Evolutionary conservation across 805 yeast species (phyloP).

Genomic region (Yamadazyma nakazawae): DNA sequence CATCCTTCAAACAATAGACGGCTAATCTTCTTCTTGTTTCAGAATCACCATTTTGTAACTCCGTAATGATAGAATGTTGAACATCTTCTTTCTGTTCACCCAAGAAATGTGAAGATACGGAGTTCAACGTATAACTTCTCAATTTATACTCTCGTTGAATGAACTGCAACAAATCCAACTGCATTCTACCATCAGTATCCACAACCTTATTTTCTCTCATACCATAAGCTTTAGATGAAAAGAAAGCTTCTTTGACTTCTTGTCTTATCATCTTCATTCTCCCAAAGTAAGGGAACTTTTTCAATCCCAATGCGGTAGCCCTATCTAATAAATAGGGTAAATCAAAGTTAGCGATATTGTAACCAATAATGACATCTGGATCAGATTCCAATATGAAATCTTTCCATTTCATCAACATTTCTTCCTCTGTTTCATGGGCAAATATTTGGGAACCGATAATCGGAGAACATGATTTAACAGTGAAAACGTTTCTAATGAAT

Average conservation of each 20-base stretch:
- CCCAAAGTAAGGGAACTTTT: constrained; percentile 82
- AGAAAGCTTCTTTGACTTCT: constrained; percentile 74
- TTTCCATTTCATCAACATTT: constrained; percentile 82
- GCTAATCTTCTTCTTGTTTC: constrained; percentile 95
- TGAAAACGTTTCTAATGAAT: constrained; percentile 90
- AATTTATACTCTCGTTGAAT: constrained; percentile 92
- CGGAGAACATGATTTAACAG: constrained; percentile 86
- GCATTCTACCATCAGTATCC: constrained; percentile 95
- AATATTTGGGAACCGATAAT: constrained; percentile 91
- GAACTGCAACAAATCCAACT: constrained; percentile 87
- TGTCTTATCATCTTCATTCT: constrained; percentile 66
- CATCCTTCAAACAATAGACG: constrained; percentile 95
- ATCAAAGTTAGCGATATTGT: constrained; percentile 92
- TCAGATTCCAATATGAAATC: constrained; percentile 81
- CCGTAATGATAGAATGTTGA: constrained; percentile 94
- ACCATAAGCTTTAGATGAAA: constrained; percentile 95
- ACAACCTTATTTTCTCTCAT: constrained; percentile 88
- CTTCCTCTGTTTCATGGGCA: constrained; percentile 70
- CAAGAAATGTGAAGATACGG: constrained; percentile 90
- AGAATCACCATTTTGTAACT: constrained; percentile 84
- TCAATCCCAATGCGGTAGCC: constrained; percentile 67
- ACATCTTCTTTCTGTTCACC: constrained; percentile 98
- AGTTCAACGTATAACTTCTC: constrained; percentile 90
- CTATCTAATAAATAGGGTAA: constrained; percentile 89
- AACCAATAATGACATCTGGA: constrained; percentile 96